These are phyloP conservation scores for Pythium chondricola DNA, from an alignment of 352 stramenopile genomes.

Conservation along the genomic window DNA sequence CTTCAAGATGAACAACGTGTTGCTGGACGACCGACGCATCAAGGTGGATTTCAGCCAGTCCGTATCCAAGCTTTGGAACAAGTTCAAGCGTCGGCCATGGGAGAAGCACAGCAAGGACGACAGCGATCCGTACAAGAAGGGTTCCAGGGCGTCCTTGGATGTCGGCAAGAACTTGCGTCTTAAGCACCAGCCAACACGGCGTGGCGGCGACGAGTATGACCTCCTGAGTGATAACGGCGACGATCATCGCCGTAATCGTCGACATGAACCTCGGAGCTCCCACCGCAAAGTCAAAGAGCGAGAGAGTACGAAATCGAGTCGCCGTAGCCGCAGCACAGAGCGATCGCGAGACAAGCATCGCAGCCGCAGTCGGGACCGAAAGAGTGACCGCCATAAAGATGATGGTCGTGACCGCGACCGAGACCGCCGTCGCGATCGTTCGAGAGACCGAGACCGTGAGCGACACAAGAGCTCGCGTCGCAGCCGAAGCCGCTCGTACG, in stretches of 20 bases:
- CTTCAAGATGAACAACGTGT: constrained; percentile 99
- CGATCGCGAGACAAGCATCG: constrained; percentile 4
- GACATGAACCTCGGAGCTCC: background rate
- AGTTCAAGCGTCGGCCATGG: constrained; percentile 58
- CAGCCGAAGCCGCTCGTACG: constrained; percentile 9
- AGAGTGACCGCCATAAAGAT: constrained; percentile 1
- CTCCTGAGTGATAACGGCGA: constrained; percentile 33
- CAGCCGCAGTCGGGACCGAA: constrained; percentile 1
- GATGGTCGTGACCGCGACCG: constrained; percentile 8
- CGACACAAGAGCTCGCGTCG: constrained; percentile 17
- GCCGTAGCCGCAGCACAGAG: constrained; percentile 10
- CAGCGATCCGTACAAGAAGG: constrained; percentile 25
- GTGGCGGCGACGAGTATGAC: constrained; percentile 26
- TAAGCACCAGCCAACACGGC: constrained; percentile 25
- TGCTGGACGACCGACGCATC: constrained; percentile 96
- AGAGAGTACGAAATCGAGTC: background rate
- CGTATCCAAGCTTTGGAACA: constrained; percentile 97
- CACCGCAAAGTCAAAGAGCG: background rate
- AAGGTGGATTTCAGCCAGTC: constrained; percentile 98
- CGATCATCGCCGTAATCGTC: constrained; percentile 15
- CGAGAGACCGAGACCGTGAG: background rate
- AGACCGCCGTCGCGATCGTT: constrained; percentile 5
- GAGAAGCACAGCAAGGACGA: constrained; percentile 56
- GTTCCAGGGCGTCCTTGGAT: constrained; percentile 12
- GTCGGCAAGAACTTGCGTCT: constrained; percentile 34